Conservation (phyloP, 768 basidiomycete genomes). For the Trametes cubensis region DNA sequence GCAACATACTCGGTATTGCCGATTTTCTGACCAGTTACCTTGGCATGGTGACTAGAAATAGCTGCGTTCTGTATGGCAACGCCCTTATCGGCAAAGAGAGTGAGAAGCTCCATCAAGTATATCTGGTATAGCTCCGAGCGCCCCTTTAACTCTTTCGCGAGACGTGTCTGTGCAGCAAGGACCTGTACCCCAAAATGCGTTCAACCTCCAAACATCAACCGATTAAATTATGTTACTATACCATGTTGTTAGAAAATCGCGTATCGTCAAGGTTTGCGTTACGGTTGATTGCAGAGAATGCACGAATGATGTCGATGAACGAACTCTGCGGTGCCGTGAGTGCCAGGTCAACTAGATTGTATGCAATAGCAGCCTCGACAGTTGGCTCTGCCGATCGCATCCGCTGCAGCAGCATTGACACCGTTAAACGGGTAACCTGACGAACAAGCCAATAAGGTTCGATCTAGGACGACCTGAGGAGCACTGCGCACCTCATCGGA, state of each 20-base stretch:
- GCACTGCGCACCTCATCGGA: conserved; percentile 67
- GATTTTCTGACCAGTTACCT: conserved; percentile 45
- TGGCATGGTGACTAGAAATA: conserved; percentile 62
- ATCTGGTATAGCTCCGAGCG: conserved; percentile 77
- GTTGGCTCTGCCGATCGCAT: conserved; percentile 82
- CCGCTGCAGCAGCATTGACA: conserved; percentile 91
- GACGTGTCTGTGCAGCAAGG: conserved; percentile 85
- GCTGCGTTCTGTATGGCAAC: conserved; percentile 85
- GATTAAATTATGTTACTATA: conserved; percentile 29
- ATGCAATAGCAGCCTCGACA: conserved; percentile 89
- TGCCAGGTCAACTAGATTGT: conserved; percentile 89
- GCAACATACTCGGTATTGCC: conserved; percentile 8
- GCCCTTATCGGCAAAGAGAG: conserved; percentile 88
- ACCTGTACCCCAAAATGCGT: conserved; percentile 50
- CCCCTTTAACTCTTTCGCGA: conserved; percentile 76
- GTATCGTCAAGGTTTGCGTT: conserved; percentile 89
- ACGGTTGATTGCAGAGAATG: conserved; percentile 83
- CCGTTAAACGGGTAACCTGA: conserved; percentile 81
- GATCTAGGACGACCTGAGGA: neutral
- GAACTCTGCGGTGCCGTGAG: conserved; percentile 73
- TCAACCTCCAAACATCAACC: neutral
- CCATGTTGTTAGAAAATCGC: conserved; percentile 88
- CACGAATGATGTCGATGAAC: conserved; percentile 81
- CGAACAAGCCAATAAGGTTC: neutral
- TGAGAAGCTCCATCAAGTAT: conserved; percentile 83